Evolutionary conservation across 805 yeast species (phyloP), one percentile per base, ranked within the genome.

Genomic region (Yarrowia sp.): DNA sequence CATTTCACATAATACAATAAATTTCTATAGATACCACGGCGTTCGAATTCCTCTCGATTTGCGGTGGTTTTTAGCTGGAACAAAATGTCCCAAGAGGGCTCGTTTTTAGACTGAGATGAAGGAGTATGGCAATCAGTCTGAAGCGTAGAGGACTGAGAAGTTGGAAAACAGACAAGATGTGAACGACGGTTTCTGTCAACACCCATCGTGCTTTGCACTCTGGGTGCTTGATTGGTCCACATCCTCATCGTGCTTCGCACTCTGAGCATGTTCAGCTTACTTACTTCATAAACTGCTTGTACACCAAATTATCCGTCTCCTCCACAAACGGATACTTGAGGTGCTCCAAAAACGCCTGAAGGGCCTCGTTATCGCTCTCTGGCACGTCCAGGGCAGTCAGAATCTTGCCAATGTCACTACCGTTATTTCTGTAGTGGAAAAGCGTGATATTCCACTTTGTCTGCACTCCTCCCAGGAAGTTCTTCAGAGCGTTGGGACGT

Each of bases 351-450:
- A 92, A 91, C 32, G 80, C 79, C 72, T 88, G 86, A 76, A 94
- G 88, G 22, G 86, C 88, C 36, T 78, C 84, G 67, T 85, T 84
- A 67, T 87, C 90, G 40, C 86, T 83, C 49, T 86, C 85, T 2
- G 98, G 97, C 35, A 93, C 92, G 64, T 88, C 87, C 69, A 96
- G 84, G 49, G 97, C 99, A 53, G 97, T 94, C 70, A 95, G 82
- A 0, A 95, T 91, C 78, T 92, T 92, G 56, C 97, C 98, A 56
- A 95, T 85, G 76, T 95, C 99, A 65, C 94, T 88, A 48, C 99
- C 99, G 74, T 92, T 97, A 80, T 95, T 92, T 83, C 99, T 87
- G 80, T 95, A 95, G 79, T 95, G 97, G 88, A 95, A 95, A 74
- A 95, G 80, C 1, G 98, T 90, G 71, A 95, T 86, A 77, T 95